A percentile compares a stretch with the other conserved stretches of the same genome.
Conservation (phyloP, 805 yeast species). For the Metschnikowia cerradonensis region DNA sequence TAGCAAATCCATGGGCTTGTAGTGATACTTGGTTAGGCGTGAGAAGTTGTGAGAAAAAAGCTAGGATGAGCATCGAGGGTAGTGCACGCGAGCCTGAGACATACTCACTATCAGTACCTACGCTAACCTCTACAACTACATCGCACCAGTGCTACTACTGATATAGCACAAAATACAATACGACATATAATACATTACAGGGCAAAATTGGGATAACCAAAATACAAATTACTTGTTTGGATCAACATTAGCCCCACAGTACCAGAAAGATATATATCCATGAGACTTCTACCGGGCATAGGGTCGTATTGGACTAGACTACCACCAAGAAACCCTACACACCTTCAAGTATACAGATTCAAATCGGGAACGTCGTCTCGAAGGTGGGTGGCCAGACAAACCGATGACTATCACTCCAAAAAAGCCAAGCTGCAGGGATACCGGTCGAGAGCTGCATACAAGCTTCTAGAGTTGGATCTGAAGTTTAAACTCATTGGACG, state of each 20-base stretch:
- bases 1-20: constrained; percentile 13
- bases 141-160: background rate
- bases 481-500: constrained; percentile 53
- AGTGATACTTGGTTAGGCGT: background rate
- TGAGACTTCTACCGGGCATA: background rate
- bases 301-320: background rate
- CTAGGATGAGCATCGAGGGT: constrained; percentile 18
- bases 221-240: too few species aligned
- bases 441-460: constrained; percentile 88
- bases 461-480: constrained; percentile 69
- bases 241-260: too few species aligned
- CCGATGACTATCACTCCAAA: constrained; percentile 57
- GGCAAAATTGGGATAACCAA: too few species aligned
- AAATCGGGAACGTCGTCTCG: constrained; percentile 17
- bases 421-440: constrained; percentile 62
- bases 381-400: constrained; percentile 73
- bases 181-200: too few species aligned
- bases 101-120: background rate
- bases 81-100: constrained; percentile 2
- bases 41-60: constrained; percentile 4
- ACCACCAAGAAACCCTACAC: background rate
- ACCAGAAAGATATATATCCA: background rate
- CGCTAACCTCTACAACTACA: background rate
- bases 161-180: too few species aligned
- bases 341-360: background rate